Evolutionary conservation across 139 green algal species (phyloP).

Genomic region (Picochlorum sp.): DNA sequence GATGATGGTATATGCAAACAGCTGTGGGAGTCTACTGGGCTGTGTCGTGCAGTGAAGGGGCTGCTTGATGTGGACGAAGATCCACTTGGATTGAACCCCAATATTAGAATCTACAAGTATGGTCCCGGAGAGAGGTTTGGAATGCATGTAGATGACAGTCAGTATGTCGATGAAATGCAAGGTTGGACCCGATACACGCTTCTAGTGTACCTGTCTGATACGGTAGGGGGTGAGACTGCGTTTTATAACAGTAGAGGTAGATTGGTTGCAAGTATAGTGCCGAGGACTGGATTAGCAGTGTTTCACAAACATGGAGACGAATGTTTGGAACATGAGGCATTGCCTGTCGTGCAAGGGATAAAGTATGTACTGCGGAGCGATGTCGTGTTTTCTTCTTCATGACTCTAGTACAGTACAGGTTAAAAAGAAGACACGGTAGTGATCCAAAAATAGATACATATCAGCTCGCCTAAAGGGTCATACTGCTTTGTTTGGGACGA

Average conservation of each 20-base stretch:
- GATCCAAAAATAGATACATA: too few relatives aligned
- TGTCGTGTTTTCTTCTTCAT: too few relatives aligned
- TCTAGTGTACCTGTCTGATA: constrained; percentile 47
- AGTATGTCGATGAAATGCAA: constrained; percentile 2
- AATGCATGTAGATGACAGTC: constrained; percentile 48
- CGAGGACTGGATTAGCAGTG: constrained; percentile 37
- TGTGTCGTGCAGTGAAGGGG: constrained; percentile 8
- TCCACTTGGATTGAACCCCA: constrained; percentile 38
- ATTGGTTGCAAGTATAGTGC: constrained; percentile 24
- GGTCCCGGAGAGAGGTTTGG: constrained; percentile 37
- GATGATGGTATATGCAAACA: constrained; percentile 6
- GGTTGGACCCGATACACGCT: constrained; percentile 42
- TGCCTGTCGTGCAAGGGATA: constrained; percentile 8
- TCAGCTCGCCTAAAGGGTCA: too few relatives aligned
- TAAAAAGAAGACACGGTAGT: background rate
- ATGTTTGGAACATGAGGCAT: constrained; percentile 55
- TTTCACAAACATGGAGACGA: constrained; percentile 57
- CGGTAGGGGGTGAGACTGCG: constrained; percentile 29
- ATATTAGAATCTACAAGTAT: constrained; percentile 64
- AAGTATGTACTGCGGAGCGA: constrained; percentile 69
- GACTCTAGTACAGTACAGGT: background rate
- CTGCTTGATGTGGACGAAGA: constrained; percentile 10
- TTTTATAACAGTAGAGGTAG: constrained; percentile 29
- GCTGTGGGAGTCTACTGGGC: constrained; percentile 20
- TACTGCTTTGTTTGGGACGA: too few relatives aligned